Percentiles rank a stretch among this genome's conserved stretches.
phyloP scores from a whole-genome alignment of 2,329 filamentous ascomycete genomes.

The Cephalotrichum gorgonifer region DNA sequence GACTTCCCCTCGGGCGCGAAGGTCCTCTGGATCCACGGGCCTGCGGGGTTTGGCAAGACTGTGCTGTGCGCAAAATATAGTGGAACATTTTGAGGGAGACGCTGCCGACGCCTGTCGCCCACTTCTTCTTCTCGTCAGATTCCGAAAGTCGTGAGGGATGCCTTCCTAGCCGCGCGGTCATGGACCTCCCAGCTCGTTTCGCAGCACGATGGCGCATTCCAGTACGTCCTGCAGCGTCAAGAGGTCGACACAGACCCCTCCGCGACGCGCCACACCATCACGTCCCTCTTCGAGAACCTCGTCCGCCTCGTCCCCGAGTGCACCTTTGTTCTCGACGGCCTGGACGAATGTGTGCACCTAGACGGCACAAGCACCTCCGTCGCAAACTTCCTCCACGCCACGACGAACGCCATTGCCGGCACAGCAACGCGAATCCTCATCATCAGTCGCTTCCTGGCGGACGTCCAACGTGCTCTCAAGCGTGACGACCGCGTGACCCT shows the following conservation, averaged over 20 bases:
- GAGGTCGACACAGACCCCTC: not conserved
- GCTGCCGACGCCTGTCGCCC: conserved; percentile 4
- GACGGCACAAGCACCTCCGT: conserved; percentile 1
- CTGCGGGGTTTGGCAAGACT: conserved; percentile 22
- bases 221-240: conserved; percentile 3
- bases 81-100: conserved; percentile 12
- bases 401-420: conserved; percentile 1
- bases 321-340: conserved; percentile 18
- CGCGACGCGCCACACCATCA: conserved; percentile 11
- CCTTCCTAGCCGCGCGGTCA: conserved; percentile 15
- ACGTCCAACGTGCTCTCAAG: conserved; percentile 12
- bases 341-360: conserved; percentile 22
- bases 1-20: conserved; percentile 3
- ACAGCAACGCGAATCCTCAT: conserved; percentile 13
- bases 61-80: conserved; percentile 17
- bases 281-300: conserved; percentile 10
- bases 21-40: conserved; percentile 21
- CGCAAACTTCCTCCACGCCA: conserved; percentile 9
- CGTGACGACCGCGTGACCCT: not conserved
- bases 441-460: conserved; percentile 14
- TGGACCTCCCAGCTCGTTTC: conserved; percentile 18
- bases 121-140: conserved; percentile 23
- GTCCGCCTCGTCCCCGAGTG: conserved; percentile 9
- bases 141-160: conserved; percentile 13
- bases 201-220: conserved; percentile 7